Percentiles rank a stretch among this genome's conserved stretches.
Conservation (phyloP, 148 eudicot genomes). For the Camellia granthamiana region DNA sequence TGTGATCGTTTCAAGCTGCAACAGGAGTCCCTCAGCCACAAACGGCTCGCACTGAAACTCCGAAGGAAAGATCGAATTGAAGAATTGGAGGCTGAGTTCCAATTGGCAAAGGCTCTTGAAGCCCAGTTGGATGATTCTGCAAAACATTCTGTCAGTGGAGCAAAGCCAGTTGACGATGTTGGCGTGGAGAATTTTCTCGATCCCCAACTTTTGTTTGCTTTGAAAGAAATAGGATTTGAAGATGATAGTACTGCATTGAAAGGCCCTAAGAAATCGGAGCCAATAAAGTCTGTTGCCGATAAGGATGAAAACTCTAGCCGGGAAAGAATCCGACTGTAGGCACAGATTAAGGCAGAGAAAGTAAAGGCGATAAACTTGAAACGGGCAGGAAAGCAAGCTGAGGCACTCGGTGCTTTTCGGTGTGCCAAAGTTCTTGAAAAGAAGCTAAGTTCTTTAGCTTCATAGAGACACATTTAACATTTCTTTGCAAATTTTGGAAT, state of each 20-base stretch:
- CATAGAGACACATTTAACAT: not conserved
- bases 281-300: conserved; percentile 22
- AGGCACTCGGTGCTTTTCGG: conserved; percentile 80
- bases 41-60: too few relatives aligned
- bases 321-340: conserved; percentile 57
- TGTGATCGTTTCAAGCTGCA: too few relatives aligned
- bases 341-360: conserved; percentile 79
- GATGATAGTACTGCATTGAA: conserved; percentile 27
- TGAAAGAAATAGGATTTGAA: conserved; percentile 70
- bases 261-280: conserved; percentile 32
- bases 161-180: conserved; percentile 44
- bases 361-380: conserved; percentile 69
- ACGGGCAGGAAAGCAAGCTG: conserved; percentile 85
- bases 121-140: conserved; percentile 12
- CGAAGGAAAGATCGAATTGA: too few relatives aligned
- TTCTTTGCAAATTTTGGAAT: not conserved
- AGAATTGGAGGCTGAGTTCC: too few relatives aligned
- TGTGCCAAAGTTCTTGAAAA: conserved; percentile 55
- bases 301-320: conserved; percentile 31
- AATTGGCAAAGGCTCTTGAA: too few relatives aligned
- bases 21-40: too few relatives aligned
- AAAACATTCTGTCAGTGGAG: conserved; percentile 9
- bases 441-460: conserved; percentile 42
- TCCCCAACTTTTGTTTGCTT: conserved; percentile 84
- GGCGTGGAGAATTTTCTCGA: conserved; percentile 79